Evolutionary conservation across 257 asterid genomes (phyloP).

Genomic region (Datura wrightii): DNA sequence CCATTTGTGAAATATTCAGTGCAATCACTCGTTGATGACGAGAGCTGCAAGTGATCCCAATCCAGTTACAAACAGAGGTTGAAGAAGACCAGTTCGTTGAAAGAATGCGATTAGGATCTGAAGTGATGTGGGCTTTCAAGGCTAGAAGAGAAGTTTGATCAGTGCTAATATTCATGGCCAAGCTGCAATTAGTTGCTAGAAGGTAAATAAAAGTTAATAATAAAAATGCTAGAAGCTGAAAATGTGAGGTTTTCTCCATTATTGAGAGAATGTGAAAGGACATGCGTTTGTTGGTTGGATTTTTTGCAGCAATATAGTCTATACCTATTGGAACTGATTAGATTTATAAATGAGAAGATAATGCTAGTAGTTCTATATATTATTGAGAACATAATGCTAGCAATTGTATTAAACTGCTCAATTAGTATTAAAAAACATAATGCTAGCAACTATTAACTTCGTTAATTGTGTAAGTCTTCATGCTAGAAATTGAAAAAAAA

Average conservation of each 20-base stretch:
- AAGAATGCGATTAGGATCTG: conserved; percentile 22
- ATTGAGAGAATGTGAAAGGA: not conserved
- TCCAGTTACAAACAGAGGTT: conserved; percentile 37
- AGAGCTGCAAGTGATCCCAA: conserved; percentile 41
- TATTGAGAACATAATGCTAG: not conserved
- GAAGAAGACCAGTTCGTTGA: conserved; percentile 37
- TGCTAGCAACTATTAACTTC: not conserved
- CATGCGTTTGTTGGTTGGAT: not conserved
- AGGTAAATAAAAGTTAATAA: not conserved
- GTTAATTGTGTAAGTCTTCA: not conserved
- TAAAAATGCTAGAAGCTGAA: not conserved
- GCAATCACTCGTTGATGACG: conserved; percentile 37
- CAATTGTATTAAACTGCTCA: not conserved
- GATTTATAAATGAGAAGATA: not conserved
- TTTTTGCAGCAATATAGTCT: not conserved
- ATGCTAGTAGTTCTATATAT: not conserved
- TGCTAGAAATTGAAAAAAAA: not conserved
- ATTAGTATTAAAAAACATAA: no score
- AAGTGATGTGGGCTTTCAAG: conserved; percentile 29
- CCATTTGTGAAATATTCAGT: conserved; percentile 36
- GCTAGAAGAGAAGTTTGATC: conserved; percentile 42
- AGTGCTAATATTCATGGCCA: conserved; percentile 33
- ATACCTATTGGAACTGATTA: not conserved
- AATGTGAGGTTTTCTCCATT: not conserved
- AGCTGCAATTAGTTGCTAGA: not conserved